phyloP scores from a whole-genome alignment of 2,329 filamentous ascomycete genomes.

The Tolypocladium amazonense region DNA sequence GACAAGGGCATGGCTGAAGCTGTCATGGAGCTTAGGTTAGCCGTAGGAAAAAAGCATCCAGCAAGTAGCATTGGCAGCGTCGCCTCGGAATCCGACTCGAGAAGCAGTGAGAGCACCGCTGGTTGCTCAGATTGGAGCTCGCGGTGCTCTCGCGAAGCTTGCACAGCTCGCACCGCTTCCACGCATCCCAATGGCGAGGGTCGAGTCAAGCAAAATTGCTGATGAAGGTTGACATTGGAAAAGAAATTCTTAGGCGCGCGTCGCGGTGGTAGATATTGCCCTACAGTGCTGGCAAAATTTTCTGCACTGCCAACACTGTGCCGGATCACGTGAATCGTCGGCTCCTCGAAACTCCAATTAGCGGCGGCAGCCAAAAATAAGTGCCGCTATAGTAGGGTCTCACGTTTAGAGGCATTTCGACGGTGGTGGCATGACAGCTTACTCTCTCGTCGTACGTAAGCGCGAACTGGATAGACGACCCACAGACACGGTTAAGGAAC shows the following conservation, averaged over 20 bases:
- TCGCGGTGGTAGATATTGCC: constrained; percentile 17
- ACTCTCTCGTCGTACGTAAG: neutral
- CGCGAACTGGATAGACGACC: neutral
- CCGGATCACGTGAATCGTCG: constrained; percentile 11
- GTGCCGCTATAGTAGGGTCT: constrained; percentile 2
- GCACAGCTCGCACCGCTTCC: neutral
- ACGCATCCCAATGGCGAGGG: neutral
- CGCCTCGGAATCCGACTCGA: neutral
- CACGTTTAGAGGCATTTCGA: neutral
- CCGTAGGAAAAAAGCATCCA: neutral
- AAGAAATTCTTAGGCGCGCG: neutral
- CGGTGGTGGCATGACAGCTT: neutral
- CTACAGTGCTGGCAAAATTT: constrained; percentile 21
- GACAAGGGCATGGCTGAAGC: neutral
- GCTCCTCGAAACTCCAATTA: constrained; percentile 1
- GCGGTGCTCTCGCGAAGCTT: neutral
- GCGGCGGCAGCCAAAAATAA: constrained; percentile 7
- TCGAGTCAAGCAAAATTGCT: neutral
- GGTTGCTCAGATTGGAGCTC: neutral
- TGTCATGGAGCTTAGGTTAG: neutral
- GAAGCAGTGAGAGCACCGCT: neutral
- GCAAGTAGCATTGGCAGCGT: neutral
- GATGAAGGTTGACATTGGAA: neutral
- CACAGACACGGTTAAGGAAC: too few relatives aligned
- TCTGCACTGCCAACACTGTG: constrained; percentile 15